Base-by-base conservation (phyloP, 2,329 filamentous ascomycete species). In the Alternaria infectoria region DNA sequence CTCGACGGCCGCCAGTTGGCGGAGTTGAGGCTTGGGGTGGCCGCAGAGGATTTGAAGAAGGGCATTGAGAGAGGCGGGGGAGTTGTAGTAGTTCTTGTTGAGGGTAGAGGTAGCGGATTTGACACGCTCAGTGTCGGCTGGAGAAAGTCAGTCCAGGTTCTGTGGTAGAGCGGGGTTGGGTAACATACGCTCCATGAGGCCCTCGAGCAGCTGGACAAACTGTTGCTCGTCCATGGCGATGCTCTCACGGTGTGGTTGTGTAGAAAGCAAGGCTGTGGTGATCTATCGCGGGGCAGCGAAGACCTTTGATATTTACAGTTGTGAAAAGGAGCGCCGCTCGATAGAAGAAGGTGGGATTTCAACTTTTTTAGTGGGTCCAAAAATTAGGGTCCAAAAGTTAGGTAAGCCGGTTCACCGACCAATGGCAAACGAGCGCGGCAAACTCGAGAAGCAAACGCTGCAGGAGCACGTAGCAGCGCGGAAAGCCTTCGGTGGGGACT, bases 1-100 rank as follows among this genome's bases (percentile, higher is more conserved):
- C 86, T 98, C 94, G 68, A 98, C 93, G 57, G 94, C 92, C 57
- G 96, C 93, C 69, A 97, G 87, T 85, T 98, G 96, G 76, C 93
- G 91, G 59, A 97, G 86, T 70, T 90, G 88, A 50, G 87, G 80
- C 76, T 86, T 84, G 64, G 89, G 85, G 81, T 97, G 91, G 62
- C 91, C 92, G 73, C 93, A 91, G 72, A 96, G 87, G 75, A 97
- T 90, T 82, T 97, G 93, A 71, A 98, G 88, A 67, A 98, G 90
- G 74, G 92, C 89, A 59, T 95, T 87, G 61, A 98, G 89, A 15
- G 93, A 93, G 75, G 93, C 88, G 43, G 95, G 91, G 72, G 93
- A 88, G 75, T 89, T 90, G 85, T 97, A 98, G 86, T 93, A 98
- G 82, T 92, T 92, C 82, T 96, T 96, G 82, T 97, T 94, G 64